Evolutionary conservation across 2,329 filamentous ascomycete species (phyloP).

Genomic region (Bipolaris zeicola): DNA sequence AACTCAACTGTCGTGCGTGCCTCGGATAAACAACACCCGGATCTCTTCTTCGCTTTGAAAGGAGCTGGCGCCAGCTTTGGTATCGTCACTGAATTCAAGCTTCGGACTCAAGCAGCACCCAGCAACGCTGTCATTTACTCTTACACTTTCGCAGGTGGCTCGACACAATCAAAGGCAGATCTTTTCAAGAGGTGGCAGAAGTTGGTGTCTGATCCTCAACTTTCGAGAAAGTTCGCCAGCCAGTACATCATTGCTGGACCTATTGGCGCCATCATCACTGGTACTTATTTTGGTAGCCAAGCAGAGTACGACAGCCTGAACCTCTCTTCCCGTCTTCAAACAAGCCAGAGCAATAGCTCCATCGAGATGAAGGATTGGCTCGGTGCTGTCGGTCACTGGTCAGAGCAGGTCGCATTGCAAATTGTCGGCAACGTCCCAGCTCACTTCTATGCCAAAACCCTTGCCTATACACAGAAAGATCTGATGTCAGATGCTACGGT

Average conservation of each 20-base stretch:
- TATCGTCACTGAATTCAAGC: conserved; percentile 49
- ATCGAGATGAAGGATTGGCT: conserved; percentile 42
- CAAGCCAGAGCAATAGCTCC: conserved; percentile 20
- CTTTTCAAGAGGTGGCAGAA: conserved; percentile 46
- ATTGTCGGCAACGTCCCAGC: conserved; percentile 37
- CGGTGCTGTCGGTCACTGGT: conserved; percentile 42
- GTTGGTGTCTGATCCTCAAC: conserved; percentile 38
- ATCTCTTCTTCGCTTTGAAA: conserved; percentile 52
- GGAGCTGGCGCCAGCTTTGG: conserved; percentile 53
- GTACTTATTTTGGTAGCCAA: conserved; percentile 43
- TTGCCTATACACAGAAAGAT: conserved; percentile 42
- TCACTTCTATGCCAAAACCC: conserved; percentile 46
- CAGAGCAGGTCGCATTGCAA: conserved; percentile 39
- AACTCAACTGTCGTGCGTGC: conserved; percentile 49
- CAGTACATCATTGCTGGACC: conserved; percentile 40
- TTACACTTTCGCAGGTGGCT: conserved; percentile 39
- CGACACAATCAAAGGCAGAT: conserved; percentile 28
- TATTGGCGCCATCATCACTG: conserved; percentile 35
- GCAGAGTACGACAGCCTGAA: conserved; percentile 44
- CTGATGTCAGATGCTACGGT: conserved; percentile 36
- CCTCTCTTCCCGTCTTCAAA: conserved; percentile 34
- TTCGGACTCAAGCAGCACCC: conserved; percentile 45
- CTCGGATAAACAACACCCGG: conserved; percentile 42
- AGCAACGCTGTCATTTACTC: conserved; percentile 40
- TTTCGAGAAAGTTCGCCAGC: conserved; percentile 43